Conservation (phyloP, 495 filamentous ascomycete genomes). For the Aspergillus sclerotiicarbonarius region DNA sequence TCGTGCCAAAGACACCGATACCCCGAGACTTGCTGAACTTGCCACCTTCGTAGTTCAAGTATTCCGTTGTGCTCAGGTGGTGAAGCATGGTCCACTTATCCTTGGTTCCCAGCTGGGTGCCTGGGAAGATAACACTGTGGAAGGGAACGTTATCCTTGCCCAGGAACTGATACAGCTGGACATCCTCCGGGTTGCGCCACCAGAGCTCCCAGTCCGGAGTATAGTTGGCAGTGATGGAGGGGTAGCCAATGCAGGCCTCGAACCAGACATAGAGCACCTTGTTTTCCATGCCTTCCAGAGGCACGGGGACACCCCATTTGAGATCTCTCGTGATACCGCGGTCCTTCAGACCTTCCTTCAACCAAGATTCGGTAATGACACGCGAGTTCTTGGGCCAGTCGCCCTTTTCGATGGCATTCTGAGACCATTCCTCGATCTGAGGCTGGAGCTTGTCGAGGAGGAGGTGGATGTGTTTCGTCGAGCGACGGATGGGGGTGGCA, state of each 20-base stretch:
- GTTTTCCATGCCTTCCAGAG: constrained; percentile 61
- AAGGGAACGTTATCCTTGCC: constrained; percentile 97
- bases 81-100: constrained; percentile 91
- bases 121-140: constrained; percentile 90
- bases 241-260: constrained; percentile 95
- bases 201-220: constrained; percentile 90
- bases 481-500: constrained; percentile 67
- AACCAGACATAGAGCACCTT: constrained; percentile 99
- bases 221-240: constrained; percentile 91
- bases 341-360: constrained; percentile 75
- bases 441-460: constrained; percentile 75
- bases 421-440: constrained; percentile 68
- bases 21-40: constrained; percentile 69
- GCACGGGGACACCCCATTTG: constrained; percentile 80
- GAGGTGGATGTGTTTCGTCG: constrained; percentile 74
- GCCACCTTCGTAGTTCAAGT: constrained; percentile 91
- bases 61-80: constrained; percentile 87
- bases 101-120: constrained; percentile 75
- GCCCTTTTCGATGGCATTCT: constrained; percentile 56
- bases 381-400: constrained; percentile 76
- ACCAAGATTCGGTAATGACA: constrained; percentile 72
- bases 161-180: constrained; percentile 94
- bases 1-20: constrained; percentile 38
- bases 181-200: constrained; percentile 90
- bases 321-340: constrained; percentile 91